Base-by-base conservation (phyloP, 495 filamentous ascomycete genomes). In the Xylaria flabelliformis region DNA sequence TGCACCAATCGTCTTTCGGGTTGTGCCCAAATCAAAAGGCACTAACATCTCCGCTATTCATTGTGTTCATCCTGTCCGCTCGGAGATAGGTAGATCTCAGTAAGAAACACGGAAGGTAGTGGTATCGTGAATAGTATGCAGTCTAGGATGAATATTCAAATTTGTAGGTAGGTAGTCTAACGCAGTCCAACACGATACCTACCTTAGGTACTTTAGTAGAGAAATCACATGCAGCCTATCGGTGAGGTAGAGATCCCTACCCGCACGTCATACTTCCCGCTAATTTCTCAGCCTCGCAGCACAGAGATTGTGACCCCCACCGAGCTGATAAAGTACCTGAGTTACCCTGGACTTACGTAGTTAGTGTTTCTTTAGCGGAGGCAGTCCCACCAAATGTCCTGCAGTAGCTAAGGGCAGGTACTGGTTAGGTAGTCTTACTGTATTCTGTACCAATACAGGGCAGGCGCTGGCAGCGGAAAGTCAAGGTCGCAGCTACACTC, bases 261-360 rank as follows among this genome's bases (percentile, higher is more conserved):
- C 55, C 50, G 15, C 39, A 59, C 69, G 69, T 72, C 70, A 72
- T 72, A 36, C 24, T n/a, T 15, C 51, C 53, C 46, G 41, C 39
- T n/a, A 55, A 56, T 4, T 48, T 6, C 13, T 17, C 13, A 48
- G 15, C 13, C 17, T 19, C n/a, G 59, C 39, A 41, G 61, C 36
- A 44, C 3, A 6, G 17, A 26, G n/a, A 41, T 17, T 13, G 36
- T 17, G 21, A 36, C 61, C 39, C 36, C 61, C 61, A 64, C 58
- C n/a, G 19, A 61, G 19, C 34, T 21, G 32, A 39, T 21, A 10
- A 34, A 39, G 24, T 5, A 61, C 17, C 10, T 56, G 32, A 2
- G 32, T 32, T 26, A 29, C 39, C 24, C n/a, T 63, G 13, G 50
- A 53, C 50, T 24, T 24, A 53, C 34, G 34, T 36, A 4, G 34